Conservation (phyloP, 257 asterid genomes). For the Orobanche coerulescens region DNA sequence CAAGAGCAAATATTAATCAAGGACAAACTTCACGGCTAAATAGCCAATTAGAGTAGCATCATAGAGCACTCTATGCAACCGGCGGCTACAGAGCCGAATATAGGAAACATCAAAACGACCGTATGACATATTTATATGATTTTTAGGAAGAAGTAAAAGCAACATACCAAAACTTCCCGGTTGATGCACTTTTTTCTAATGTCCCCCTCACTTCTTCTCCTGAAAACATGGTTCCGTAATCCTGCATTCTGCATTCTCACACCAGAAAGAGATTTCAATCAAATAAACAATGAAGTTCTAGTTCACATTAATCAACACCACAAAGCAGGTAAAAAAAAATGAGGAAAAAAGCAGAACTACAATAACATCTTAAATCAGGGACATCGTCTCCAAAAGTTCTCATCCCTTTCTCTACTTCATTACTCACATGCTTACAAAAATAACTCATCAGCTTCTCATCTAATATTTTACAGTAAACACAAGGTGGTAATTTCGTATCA, state of each 20-base stretch:
- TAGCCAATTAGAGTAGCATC: background rate
- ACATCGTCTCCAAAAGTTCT: background rate
- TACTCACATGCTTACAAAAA: background rate
- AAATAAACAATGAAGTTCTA: background rate
- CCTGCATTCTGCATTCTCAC: constrained; percentile 31
- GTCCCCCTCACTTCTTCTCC: constrained; percentile 43
- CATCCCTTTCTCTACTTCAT: constrained; percentile 1
- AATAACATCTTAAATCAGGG: constrained; percentile 1
- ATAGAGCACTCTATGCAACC: constrained; percentile 6
- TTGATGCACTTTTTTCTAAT: constrained; percentile 61
- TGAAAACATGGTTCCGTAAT: constrained; percentile 29
- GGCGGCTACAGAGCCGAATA: background rate
- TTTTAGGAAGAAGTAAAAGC: background rate
- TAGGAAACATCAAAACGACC: background rate
- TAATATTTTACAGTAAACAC: background rate
- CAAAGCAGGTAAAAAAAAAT: constrained; percentile 16
- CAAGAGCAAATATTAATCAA: constrained; percentile 17
- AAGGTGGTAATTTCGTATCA: background rate
- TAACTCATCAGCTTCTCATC: constrained; percentile 1
- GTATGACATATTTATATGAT: background rate
- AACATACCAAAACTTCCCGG: constrained; percentile 75
- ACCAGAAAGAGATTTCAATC: constrained; percentile 7
- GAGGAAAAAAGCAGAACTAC: background rate
- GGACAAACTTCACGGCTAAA: background rate
- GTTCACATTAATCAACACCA: constrained; percentile 5